These are phyloP conservation scores for Aspergillus awamori DNA, from an alignment of 2,329 filamentous ascomycete species.

Conservation along the genomic window DNA sequence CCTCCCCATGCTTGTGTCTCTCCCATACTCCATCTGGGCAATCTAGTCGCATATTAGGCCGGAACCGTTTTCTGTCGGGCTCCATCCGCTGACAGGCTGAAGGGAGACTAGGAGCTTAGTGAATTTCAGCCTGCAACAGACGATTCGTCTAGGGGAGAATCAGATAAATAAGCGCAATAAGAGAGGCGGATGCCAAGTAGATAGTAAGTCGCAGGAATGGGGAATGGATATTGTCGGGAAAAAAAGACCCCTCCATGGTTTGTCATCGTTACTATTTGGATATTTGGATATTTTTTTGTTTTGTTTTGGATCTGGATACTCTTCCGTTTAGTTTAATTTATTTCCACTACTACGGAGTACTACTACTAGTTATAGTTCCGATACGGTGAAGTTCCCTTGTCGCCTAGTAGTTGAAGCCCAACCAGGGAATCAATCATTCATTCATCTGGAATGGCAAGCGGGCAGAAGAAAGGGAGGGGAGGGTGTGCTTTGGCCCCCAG, in stretches of 20 bases:
- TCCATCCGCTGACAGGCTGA: conserved; percentile 21
- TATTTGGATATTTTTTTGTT: too few species aligned
- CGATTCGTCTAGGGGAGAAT: neutral
- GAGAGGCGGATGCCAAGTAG: neutral
- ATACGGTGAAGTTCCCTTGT: too few species aligned
- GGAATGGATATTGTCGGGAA: neutral
- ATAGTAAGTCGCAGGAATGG: neutral
- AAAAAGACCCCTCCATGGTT: neutral
- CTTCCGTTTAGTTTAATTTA: too few species aligned
- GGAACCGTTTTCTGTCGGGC: conserved; percentile 28
- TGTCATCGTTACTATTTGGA: neutral
- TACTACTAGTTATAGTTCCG: too few species aligned
- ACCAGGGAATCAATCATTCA: neutral
- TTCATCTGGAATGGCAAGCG: neutral
- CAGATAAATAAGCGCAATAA: conserved; percentile 5
- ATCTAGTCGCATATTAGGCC: conserved; percentile 16
- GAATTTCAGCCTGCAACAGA: conserved; percentile 4
- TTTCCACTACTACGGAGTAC: too few species aligned
- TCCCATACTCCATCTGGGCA: neutral
- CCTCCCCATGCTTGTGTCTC: conserved; percentile 1
- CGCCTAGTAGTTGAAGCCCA: neutral
- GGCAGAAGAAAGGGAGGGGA: neutral
- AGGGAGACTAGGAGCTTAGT: conserved; percentile 8
- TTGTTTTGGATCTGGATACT: too few species aligned
- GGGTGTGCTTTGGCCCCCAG: neutral